phyloP scores from a whole-genome alignment of 106 monocot genomes.

The Dendrobium chrysotoxum region DNA sequence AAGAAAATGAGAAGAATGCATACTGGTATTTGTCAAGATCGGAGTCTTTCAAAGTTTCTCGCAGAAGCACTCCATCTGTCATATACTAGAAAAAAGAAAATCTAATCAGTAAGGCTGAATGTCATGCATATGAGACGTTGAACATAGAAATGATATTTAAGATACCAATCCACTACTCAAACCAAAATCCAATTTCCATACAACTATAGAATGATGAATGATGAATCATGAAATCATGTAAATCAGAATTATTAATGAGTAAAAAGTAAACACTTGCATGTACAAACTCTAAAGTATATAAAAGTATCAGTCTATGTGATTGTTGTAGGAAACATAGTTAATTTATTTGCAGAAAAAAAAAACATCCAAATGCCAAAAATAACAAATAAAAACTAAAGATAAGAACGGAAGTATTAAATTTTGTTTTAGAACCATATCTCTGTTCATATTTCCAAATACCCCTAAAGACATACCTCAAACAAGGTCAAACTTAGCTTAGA shows the following conservation, averaged over 20 bases:
- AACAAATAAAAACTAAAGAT: too few species aligned
- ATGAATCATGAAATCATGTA: too few species aligned
- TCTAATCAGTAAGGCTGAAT: not conserved
- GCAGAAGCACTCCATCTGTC: constrained; percentile 90
- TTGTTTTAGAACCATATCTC: too few species aligned
- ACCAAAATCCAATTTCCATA: not conserved
- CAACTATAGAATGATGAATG: not conserved
- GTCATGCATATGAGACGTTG: not conserved
- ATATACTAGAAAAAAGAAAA: constrained; percentile 54
- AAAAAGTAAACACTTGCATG: not conserved
- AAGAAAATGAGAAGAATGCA: constrained; percentile 5
- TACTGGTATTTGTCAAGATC: constrained; percentile 95
- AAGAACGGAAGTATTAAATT: too few species aligned
- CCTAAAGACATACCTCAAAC: too few species aligned
- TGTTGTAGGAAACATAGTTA: too few species aligned
- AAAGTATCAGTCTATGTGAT: not conserved
- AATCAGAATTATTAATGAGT: too few species aligned
- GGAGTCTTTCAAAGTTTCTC: constrained; percentile 83
- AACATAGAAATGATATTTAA: not conserved
- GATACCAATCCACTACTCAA: not conserved
- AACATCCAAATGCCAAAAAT: too few species aligned
- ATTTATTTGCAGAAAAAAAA: too few species aligned
- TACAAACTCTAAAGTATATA: not conserved
- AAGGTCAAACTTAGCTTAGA: too few species aligned
- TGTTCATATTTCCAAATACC: too few species aligned